phyloP scores from a whole-genome alignment of 768 basidiomycete genomes.

The Suillus brevipes region DNA sequence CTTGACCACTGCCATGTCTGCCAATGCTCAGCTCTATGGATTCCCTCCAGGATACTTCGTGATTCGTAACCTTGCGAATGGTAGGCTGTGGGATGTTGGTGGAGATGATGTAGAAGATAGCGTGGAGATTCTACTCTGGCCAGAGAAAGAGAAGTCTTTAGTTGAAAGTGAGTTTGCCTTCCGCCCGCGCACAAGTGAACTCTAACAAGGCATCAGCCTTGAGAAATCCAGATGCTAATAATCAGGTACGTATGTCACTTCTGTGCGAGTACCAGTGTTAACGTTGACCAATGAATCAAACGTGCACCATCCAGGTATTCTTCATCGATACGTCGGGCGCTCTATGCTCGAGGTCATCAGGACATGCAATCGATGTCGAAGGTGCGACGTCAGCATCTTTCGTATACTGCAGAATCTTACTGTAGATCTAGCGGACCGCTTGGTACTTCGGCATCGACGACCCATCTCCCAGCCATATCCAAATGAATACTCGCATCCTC shows the following conservation, averaged over 20 bases:
- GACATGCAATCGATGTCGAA: conserved; percentile 82
- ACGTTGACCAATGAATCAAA: neutral
- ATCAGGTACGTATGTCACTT: conserved; percentile 52
- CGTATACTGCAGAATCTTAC: conserved; percentile 11
- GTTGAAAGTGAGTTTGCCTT: conserved; percentile 63
- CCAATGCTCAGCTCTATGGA: conserved; percentile 29
- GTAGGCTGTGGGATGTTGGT: conserved; percentile 37
- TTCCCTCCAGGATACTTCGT: conserved; percentile 43
- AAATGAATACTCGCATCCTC: conserved; percentile 73
- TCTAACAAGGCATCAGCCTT: conserved; percentile 45
- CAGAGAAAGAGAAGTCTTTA: conserved; percentile 71
- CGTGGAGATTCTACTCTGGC: conserved; percentile 59
- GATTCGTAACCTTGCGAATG: conserved; percentile 37
- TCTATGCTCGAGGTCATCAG: conserved; percentile 74
- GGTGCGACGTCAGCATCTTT: conserved; percentile 38
- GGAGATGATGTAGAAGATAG: conserved; percentile 37
- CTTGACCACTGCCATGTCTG: conserved; percentile 10
- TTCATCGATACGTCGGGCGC: conserved; percentile 79
- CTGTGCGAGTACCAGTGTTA: neutral
- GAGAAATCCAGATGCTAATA: conserved; percentile 66
- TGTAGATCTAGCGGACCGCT: conserved; percentile 49
- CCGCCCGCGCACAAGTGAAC: neutral
- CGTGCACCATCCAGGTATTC: conserved; percentile 57
- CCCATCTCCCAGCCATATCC: conserved; percentile 78
- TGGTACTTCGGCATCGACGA: conserved; percentile 75